phyloP scores from a whole-genome alignment of 176 grass and related monocot genomes.

The Bolboschoenus planiculmis region DNA sequence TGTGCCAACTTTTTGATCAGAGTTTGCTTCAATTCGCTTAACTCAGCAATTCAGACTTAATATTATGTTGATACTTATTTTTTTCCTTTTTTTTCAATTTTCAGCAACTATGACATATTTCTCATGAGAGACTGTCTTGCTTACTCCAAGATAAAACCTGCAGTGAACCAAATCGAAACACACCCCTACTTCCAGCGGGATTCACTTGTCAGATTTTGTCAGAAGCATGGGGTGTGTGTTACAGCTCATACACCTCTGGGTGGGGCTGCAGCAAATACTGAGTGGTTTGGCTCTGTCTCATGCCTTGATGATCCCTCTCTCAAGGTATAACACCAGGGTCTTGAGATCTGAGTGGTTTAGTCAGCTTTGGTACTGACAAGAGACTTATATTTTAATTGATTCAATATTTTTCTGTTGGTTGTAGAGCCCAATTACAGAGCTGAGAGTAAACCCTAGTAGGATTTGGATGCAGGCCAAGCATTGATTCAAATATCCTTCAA shows the following conservation, averaged over 20 bases:
- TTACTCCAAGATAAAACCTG: conserved; percentile 85
- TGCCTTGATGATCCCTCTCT: conserved; percentile 74
- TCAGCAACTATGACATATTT: conserved; percentile 99
- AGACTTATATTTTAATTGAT: neutral
- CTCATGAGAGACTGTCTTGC: conserved; percentile 78
- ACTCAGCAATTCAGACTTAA: neutral
- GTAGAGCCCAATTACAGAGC: neutral
- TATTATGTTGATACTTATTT: neutral
- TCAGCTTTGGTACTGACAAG: neutral
- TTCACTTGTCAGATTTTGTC: conserved; percentile 93
- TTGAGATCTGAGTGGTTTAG: neutral
- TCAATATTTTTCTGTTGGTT: neutral
- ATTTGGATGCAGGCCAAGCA: neutral
- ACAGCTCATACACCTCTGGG: conserved; percentile 87
- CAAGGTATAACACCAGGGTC: conserved; percentile 35
- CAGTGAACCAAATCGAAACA: conserved; percentile 85
- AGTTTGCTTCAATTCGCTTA: neutral
- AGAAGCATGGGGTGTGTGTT: conserved; percentile 77
- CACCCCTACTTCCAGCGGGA: conserved; percentile 93
- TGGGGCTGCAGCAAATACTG: conserved; percentile 63
- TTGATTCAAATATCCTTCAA: neutral
- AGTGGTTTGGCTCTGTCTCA: conserved; percentile 51
- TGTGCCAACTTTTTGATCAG: neutral
- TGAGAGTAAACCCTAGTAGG: neutral
- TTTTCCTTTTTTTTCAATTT: neutral